Evolutionary conservation across 345 rosid genomes (phyloP).

Genomic region (Citrus mangshanensis): DNA sequence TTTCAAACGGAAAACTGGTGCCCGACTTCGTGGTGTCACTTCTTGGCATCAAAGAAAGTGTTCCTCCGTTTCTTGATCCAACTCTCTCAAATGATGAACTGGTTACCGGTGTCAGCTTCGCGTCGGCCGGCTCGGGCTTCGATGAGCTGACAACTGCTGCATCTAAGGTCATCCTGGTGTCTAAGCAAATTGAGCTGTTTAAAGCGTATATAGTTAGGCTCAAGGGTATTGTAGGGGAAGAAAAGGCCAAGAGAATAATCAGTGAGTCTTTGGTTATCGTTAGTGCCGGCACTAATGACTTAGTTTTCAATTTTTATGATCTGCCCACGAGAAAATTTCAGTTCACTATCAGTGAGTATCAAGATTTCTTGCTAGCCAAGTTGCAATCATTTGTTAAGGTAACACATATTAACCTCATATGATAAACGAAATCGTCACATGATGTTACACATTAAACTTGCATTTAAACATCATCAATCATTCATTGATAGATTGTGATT

Average conservation of each 20-base stretch:
- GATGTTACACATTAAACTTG: background rate
- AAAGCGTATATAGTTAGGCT: slow-evolving; percentile 37
- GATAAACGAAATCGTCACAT: background rate
- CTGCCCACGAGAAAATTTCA: slow-evolving; percentile 30
- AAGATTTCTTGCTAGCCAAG: slow-evolving; percentile 39
- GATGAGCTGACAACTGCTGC: slow-evolving; percentile 35
- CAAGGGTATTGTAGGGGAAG: slow-evolving; percentile 29
- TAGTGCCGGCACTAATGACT: slow-evolving; percentile 70
- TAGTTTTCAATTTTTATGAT: slow-evolving; percentile 41
- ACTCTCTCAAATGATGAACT: slow-evolving; percentile 23
- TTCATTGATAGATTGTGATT: too few relatives aligned
- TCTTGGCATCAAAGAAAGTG: slow-evolving; percentile 36
- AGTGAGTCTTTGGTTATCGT: slow-evolving; percentile 39
- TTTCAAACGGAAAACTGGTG: slow-evolving; percentile 45
- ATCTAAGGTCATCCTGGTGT: slow-evolving; percentile 30
- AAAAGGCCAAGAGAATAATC: slow-evolving; percentile 38
- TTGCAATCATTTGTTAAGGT: slow-evolving; percentile 43
- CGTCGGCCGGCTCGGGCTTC: slow-evolving; percentile 45
- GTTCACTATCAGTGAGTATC: slow-evolving; percentile 42
- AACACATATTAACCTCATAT: background rate
- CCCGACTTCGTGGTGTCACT: slow-evolving; percentile 42
- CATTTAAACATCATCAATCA: too few relatives aligned
- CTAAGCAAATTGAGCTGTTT: slow-evolving; percentile 39
- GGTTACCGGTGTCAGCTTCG: slow-evolving; percentile 44
- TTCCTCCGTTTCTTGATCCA: slow-evolving; percentile 50